These are phyloP conservation scores for Salix suchowensis DNA, from an alignment of 345 rosid species.

Conservation along the genomic window DNA sequence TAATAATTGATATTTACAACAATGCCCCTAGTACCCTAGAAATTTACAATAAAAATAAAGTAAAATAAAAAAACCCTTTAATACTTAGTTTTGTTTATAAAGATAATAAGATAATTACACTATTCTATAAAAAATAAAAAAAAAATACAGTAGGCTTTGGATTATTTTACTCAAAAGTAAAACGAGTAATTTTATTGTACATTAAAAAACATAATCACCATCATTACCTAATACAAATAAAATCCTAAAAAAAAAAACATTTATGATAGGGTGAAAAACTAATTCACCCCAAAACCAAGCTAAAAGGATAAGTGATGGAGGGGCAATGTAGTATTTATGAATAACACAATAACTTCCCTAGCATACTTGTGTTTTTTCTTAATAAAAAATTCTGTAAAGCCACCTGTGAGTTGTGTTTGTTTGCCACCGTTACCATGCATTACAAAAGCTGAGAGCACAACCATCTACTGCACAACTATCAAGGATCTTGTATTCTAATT, in stretches of 20 bases:
- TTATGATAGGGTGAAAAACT: neutral
- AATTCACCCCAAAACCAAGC: neutral
- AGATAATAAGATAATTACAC: neutral
- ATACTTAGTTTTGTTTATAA: neutral
- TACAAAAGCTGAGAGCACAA: neutral
- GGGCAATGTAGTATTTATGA: neutral
- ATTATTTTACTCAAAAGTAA: neutral
- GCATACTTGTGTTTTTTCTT: too few species aligned
- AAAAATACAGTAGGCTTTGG: neutral
- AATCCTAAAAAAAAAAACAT: neutral
- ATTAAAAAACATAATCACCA: neutral
- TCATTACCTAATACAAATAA: neutral
- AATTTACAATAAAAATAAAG: neutral
- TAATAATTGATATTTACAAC: too few species aligned
- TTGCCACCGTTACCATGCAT: neutral
- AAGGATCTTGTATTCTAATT: neutral
- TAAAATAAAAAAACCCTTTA: too few species aligned
- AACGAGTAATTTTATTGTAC: neutral
- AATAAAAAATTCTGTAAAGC: too few species aligned
- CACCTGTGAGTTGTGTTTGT: neutral
- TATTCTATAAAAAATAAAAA: neutral
- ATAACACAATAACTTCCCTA: too few species aligned
- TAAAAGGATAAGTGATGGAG: neutral
- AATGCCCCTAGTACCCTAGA: accelerated
- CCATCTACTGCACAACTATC: too few species aligned